Base-by-base conservation (phyloP, 176 grass and related monocot genomes). In the Juncus inflexus region DNA sequence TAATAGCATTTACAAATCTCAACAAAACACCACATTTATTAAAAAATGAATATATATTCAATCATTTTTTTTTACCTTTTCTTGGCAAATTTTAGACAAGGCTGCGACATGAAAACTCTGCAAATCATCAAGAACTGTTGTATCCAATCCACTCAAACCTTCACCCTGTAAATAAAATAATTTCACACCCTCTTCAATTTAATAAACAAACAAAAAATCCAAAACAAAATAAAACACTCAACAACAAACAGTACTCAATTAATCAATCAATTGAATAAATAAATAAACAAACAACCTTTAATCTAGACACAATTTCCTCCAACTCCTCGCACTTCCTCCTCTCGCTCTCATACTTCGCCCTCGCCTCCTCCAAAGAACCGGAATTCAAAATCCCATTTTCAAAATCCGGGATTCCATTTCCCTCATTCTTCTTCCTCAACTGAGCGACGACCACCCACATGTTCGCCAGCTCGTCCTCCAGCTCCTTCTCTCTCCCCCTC, bases 61-160 rank as follows among this genome's bases (percentile, higher is more conserved):
- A 35, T 63, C 55, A 55, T 15, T 40, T 28, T 63, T 28, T 65
- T 12, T 59, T 81, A 86, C 92, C 82, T 97, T 97, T 79, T 86
- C 87, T 79, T 97, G 84, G 64, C 92, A 97, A 60, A 91, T 83
- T 63, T 82, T 97, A 15, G 92, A 89, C 47, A 97, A 76, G n/a
- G 87, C 85, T 86, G 88, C 85, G 42, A 91, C 82, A 77, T 91
- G 92, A 66, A 97, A 97, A 63, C 75, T 97, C 56, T 97, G 87
- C 60, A 91, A 54, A 5, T 87, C 92, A 52, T 97, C 87, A 42
- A 97, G 85, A 28, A 81, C 79, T 76, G 69, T 84, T 40, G 65
- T 49, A 74, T 97, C 87, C 66, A 97, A 75, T 7, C 87, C 92
- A 68, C 58, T 89, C 40, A 97, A 62, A 57, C 86, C 80, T 64